Percentiles rank a stretch among this genome's conserved stretches.
phyloP scores from a whole-genome alignment of 306 rosid genomes.

The Castanopsis chinensis region DNA sequence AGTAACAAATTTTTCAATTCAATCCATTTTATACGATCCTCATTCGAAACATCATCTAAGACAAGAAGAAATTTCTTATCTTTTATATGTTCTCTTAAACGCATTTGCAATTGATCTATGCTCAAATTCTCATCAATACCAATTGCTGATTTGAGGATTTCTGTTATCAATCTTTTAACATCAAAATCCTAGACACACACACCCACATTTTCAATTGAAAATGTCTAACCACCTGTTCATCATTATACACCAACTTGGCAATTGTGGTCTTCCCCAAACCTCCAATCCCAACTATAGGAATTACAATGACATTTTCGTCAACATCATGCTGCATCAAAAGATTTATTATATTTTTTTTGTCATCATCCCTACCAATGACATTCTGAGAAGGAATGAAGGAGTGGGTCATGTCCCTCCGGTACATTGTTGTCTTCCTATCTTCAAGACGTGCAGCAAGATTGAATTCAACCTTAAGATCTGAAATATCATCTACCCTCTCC shows the following conservation, averaged over 20 bases:
- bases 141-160: conserved; percentile 13
- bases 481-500: conserved; percentile 13
- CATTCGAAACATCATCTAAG: neutral
- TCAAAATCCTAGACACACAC: conserved; percentile 25
- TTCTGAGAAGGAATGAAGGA: neutral
- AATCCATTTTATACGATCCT: neutral
- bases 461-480: conserved; percentile 5
- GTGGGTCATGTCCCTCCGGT: neutral
- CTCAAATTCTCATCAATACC: neutral
- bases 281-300: neutral
- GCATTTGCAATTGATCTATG: neutral
- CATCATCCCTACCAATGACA: neutral
- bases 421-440: neutral
- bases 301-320: neutral
- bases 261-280: conserved; percentile 5
- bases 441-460: neutral
- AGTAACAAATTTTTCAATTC: neutral
- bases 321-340: neutral
- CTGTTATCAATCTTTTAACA: conserved; percentile 9
- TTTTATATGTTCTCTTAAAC: neutral
- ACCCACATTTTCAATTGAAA: conserved; percentile 24
- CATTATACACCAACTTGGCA: conserved; percentile 12
- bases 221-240: neutral
- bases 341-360: neutral
- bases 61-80: neutral